phyloP scores from a whole-genome alignment of 2,329 filamentous ascomycete species.

The Aureobasidium sp. region DNA sequence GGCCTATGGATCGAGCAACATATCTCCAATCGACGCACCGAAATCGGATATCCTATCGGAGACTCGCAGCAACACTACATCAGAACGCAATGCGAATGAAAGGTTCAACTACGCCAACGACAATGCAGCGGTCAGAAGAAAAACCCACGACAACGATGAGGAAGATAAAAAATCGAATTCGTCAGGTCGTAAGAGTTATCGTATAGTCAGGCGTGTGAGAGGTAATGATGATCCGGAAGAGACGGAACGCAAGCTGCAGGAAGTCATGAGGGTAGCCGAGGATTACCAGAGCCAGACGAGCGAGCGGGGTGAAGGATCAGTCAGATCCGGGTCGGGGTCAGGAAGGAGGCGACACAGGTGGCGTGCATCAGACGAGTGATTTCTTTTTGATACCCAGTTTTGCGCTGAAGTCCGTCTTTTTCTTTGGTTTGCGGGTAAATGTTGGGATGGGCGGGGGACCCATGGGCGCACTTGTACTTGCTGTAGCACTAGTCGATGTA shows the following conservation, averaged over 20 bases:
- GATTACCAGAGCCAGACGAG: constrained; percentile 2
- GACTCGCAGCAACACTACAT: constrained; percentile 1
- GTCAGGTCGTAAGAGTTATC: constrained; percentile 2
- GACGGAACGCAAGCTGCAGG: neutral
- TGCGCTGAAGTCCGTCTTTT: constrained; percentile 73
- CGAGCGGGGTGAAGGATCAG: neutral
- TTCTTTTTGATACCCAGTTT: constrained; percentile 85
- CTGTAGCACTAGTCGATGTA: neutral
- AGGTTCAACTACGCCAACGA: constrained; percentile 5
- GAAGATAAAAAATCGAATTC: neutral
- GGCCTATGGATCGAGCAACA: neutral
- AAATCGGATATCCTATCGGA: neutral
- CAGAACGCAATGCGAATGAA: neutral
- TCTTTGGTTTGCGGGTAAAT: constrained; percentile 70
- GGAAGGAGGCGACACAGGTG: neutral
- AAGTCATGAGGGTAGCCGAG: neutral
- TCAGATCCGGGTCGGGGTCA: neutral
- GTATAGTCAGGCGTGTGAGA: neutral
- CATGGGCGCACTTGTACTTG: constrained; percentile 23
- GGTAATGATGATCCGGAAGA: neutral
- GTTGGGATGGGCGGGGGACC: constrained; percentile 47
- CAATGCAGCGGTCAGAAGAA: neutral
- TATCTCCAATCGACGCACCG: neutral
- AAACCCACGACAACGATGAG: neutral
- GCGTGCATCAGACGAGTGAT: constrained; percentile 17